These are phyloP conservation scores for Fraxinus nigra DNA, from an alignment of 305 asterid species.

Conservation along the genomic window DNA sequence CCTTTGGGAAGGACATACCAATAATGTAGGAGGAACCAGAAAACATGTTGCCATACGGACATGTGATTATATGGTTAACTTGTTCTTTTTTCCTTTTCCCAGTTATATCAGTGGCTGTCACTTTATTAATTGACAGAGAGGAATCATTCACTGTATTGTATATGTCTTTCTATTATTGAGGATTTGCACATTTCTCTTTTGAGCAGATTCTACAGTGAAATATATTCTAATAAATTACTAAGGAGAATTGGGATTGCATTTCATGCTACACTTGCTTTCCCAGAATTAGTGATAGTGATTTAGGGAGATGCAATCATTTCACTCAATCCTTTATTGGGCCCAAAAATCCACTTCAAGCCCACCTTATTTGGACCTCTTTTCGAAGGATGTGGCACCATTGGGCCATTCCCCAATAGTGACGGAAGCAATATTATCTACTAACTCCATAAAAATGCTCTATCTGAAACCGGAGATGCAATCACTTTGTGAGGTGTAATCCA, in stretches of 20 bases:
- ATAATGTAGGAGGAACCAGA: conserved; percentile 20
- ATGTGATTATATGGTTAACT: not conserved
- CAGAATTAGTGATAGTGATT: not conserved
- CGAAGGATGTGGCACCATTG: not conserved
- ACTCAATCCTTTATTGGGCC: too few species aligned
- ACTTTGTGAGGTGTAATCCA: too few species aligned
- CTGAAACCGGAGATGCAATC: too few species aligned
- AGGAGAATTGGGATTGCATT: not conserved
- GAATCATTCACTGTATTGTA: not conserved
- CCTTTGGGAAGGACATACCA: conserved; percentile 11
- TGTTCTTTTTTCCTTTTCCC: not conserved
- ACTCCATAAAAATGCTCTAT: too few species aligned
- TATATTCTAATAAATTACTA: not conserved
- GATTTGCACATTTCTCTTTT: not conserved
- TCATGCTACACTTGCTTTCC: not conserved
- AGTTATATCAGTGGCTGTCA: not conserved
- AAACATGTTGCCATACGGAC: conserved; percentile 18
- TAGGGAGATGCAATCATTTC: not conserved
- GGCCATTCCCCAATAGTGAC: not conserved
- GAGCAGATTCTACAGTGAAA: not conserved
- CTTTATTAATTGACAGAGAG: not conserved
- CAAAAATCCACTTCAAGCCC: too few species aligned
- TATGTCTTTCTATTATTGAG: not conserved
- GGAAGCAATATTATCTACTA: too few species aligned
- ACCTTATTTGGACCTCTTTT: not conserved